Evolutionary conservation across 2,329 filamentous ascomycete genomes (phyloP).

Genomic region (Colletotrichum liaoningense): DNA sequence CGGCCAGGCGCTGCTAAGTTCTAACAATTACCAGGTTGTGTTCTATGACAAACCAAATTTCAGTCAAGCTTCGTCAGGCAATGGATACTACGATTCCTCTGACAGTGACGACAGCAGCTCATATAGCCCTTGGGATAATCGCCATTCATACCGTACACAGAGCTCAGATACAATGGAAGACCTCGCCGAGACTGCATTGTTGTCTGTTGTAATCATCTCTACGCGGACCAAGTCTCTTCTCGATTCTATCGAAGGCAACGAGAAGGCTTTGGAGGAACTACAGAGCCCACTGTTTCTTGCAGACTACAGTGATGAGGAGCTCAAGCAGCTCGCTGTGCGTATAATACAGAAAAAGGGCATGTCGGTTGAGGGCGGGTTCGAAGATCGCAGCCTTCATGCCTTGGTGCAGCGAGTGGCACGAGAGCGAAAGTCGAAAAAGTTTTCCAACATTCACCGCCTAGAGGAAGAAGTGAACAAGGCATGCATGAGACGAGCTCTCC

Average conservation of each 20-base stretch:
- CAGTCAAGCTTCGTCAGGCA: no score
- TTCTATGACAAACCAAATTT: not conserved
- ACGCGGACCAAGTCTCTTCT: not conserved
- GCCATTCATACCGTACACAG: no score
- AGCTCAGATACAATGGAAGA: no score
- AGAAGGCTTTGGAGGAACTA: not conserved
- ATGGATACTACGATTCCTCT: no score
- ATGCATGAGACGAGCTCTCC: not conserved
- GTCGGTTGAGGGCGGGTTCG: not conserved
- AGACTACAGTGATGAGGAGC: not conserved
- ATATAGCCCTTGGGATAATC: no score
- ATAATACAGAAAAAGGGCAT: not conserved
- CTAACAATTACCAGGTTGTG: slow-evolving; percentile 26
- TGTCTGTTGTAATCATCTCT: not conserved
- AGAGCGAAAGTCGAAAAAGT: not conserved
- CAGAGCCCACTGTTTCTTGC: not conserved
- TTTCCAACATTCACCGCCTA: not conserved
- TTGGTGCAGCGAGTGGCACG: not conserved
- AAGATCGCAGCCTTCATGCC: not conserved
- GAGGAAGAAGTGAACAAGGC: not conserved
- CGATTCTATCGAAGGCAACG: not conserved
- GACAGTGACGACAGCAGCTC: no score
- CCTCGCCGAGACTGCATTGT: no score
- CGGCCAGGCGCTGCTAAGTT: slow-evolving; percentile 41
- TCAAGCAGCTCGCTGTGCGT: not conserved